Conservation (phyloP, 306 rosid species). For the Gillenia trifoliata region DNA sequence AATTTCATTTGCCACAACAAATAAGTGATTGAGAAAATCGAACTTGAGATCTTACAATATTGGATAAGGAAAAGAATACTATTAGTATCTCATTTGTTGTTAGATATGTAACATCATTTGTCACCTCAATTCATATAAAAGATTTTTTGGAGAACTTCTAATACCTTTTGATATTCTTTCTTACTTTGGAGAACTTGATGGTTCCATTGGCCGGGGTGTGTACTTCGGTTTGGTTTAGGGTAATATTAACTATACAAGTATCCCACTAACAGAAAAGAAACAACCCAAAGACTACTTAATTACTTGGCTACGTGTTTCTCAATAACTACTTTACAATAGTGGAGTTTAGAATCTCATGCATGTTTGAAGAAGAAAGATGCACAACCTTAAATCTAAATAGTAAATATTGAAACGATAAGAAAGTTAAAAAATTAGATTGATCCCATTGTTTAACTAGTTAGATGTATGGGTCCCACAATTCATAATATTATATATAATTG, state of each 20-base stretch:
- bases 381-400: neutral
- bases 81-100: neutral
- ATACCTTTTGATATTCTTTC: neutral
- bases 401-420: neutral
- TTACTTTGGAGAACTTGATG: neutral
- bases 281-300: neutral
- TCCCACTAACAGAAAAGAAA: neutral
- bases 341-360: neutral
- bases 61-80: no score
- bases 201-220: neutral
- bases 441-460: neutral
- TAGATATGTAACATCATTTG: neutral
- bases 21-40: neutral
- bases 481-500: neutral
- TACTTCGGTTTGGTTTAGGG: constrained; percentile 5
- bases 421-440: neutral
- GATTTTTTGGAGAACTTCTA: neutral
- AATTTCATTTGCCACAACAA: no score
- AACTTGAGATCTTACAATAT: neutral
- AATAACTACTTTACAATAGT: neutral
- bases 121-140: neutral
- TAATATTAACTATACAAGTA: neutral
- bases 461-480: neutral
- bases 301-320: neutral
- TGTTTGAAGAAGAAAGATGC: neutral